A percentile compares a stretch with the other conserved stretches of the same genome.
These are phyloP conservation scores for Ustilago vetiveriae DNA, from an alignment of 1,284 basidiomycete genomes.

Conservation along the genomic window DNA sequence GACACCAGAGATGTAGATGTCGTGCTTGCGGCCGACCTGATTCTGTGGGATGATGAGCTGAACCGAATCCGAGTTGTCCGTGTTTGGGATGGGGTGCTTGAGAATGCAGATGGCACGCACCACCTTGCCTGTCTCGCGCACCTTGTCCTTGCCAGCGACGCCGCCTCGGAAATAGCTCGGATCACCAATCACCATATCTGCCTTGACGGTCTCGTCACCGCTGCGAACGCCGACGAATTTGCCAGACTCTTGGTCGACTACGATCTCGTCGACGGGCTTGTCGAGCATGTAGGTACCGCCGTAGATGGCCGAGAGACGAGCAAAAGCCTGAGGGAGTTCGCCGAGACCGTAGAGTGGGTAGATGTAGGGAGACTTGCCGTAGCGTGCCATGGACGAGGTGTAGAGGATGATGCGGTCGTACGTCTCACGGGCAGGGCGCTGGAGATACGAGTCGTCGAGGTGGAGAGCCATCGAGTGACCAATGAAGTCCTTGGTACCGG, in stretches of 20 bases:
- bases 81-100: constrained; percentile 97
- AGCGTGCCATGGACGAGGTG: constrained; percentile 97
- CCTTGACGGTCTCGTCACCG: constrained; percentile 91
- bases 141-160: constrained; percentile 74
- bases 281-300: constrained; percentile 99
- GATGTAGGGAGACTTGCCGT: constrained; percentile 99
- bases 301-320: constrained; percentile 93
- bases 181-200: constrained; percentile 97
- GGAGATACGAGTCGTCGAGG: constrained; percentile 95
- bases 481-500: constrained; percentile 98
- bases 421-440: constrained; percentile 85
- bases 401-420: constrained; percentile 97
- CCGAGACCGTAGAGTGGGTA: constrained; percentile 99
- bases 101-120: constrained; percentile 96
- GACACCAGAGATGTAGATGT: constrained; percentile 98
- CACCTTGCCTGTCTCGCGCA: constrained; percentile 92
- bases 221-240: constrained; percentile 92
- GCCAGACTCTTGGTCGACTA: constrained; percentile 80
- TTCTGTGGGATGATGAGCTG: constrained; percentile 99
- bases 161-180: constrained; percentile 88
- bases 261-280: constrained; percentile 91
- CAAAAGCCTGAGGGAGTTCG: constrained; percentile 98
- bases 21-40: constrained; percentile 92
- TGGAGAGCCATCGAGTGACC: constrained; percentile 99
- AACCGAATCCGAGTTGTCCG: constrained; percentile 86